phyloP scores from a whole-genome alignment of 371 early-diverging fungal genomes.

The Rhizopus stolonifer region DNA sequence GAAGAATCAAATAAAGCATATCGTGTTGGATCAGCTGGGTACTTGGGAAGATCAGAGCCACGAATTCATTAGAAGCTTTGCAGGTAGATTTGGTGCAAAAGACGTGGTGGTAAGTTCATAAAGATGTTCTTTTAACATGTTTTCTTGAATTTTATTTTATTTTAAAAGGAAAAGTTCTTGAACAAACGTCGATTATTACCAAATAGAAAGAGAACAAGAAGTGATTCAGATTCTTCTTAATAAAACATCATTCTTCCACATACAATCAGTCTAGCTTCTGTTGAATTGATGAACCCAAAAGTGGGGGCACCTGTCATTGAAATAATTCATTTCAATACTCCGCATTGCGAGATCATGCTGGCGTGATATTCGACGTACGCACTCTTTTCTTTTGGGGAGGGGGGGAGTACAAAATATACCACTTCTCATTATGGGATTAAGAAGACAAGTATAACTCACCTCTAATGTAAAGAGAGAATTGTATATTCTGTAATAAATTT shows the following conservation, averaged over 20 bases:
- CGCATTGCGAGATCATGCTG: too few relatives aligned
- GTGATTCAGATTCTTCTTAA: slow-evolving; percentile 14
- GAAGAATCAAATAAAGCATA: slow-evolving; percentile 53
- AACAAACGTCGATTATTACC: slow-evolving; percentile 22
- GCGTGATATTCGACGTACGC: too few relatives aligned
- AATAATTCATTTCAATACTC: too few relatives aligned
- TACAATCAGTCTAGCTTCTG: too few relatives aligned
- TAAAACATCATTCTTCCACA: slow-evolving; percentile 86
- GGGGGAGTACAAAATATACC: too few relatives aligned
- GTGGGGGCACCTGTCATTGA: too few relatives aligned
- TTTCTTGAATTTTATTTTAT: not conserved
- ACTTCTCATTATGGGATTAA: too few relatives aligned
- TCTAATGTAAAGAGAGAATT: too few relatives aligned
- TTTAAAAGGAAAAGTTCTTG: slow-evolving; percentile 25
- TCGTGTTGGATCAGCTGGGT: slow-evolving; percentile 55
- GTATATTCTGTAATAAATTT: too few relatives aligned
- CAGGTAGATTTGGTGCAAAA: slow-evolving; percentile 64
- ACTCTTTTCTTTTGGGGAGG: too few relatives aligned
- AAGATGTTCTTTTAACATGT: not conserved
- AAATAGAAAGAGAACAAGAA: slow-evolving; percentile 18
- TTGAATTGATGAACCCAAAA: too few relatives aligned
- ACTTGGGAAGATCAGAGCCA: slow-evolving; percentile 76
- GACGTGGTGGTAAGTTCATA: slow-evolving; percentile 21
- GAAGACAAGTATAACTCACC: too few relatives aligned
- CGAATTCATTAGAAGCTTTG: slow-evolving; percentile 70